These are phyloP conservation scores for Trichosanthes truncata DNA, from an alignment of 306 rosid genomes.

Conservation along the genomic window DNA sequence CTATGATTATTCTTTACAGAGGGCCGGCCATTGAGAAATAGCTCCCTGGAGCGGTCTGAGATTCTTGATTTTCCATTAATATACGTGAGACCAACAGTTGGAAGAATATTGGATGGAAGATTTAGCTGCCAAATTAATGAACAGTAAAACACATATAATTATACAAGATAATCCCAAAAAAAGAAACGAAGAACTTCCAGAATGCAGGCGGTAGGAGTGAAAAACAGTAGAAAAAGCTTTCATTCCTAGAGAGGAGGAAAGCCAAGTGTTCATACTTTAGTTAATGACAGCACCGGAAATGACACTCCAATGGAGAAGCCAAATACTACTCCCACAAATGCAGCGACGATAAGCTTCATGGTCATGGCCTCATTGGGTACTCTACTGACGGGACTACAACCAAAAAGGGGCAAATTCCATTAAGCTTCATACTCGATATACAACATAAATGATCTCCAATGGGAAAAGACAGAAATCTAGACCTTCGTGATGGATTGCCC, in stretches of 20 bases:
- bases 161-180: neutral
- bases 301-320: conserved; percentile 84
- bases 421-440: neutral
- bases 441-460: neutral
- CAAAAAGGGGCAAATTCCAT: conserved; percentile 23
- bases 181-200: neutral
- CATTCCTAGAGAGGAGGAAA: neutral
- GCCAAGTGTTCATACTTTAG: conserved; percentile 39
- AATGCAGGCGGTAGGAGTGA: neutral
- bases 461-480: neutral
- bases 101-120: conserved; percentile 51
- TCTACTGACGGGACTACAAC: conserved; percentile 48
- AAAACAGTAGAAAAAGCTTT: conserved; percentile 3
- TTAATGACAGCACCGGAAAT: conserved; percentile 60
- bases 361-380: conserved; percentile 64
- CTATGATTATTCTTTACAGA: conserved; percentile 27
- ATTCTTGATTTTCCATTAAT: conserved; percentile 20
- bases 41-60: conserved; percentile 16
- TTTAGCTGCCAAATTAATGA: conserved; percentile 50
- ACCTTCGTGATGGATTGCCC: conserved; percentile 82
- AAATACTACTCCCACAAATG: conserved; percentile 66
- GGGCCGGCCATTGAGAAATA: conserved; percentile 19
- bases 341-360: conserved; percentile 68
- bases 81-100: conserved; percentile 45
- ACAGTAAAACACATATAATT: neutral